Evolutionary conservation across 495 filamentous ascomycete species (phyloP), one percentile per base, ranked within the genome.

Genomic region (Neurospora sp.): DNA sequence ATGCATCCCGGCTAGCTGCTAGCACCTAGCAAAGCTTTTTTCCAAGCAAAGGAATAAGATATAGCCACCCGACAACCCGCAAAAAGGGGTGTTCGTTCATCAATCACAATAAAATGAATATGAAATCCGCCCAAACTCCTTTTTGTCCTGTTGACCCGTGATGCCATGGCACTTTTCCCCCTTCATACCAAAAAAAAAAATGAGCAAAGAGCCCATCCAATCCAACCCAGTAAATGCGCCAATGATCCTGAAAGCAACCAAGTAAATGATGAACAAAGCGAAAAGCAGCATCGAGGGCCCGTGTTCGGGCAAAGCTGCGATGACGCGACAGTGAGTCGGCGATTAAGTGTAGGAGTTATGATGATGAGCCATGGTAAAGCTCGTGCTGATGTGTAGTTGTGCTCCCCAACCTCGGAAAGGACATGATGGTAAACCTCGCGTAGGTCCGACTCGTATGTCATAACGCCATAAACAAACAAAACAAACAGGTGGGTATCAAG

Each of bases 401-500:
- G 42, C 42, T 46, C 42, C 42, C 18, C 18, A 46, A 4, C 39
- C 23, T 39, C 3, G 16, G 49, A 42, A 35, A 54, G 39, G 41
- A 40, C 23, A 70, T 39, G 70, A 31, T 37, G 54, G 31, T 12
- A 8, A 18, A 69, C 20, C 20, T 71, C 62, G 37, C 10, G 11
- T 23, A 11, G 35, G 37, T n/a, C 20, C 37, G 14, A 66, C 27
- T 66, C 12, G 14, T 27, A 27, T 69, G 60, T 14, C 44, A 20
- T n/a, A 20, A 71, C 20, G 39, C 69, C 72, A 71, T 73, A 71
- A 72, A 72, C 31, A 73, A 72, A 72, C 31, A 73, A 39, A 41
- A 71, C 31, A 71, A 72, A 71, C 69, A 73, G 72, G n/a, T 72
- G 72, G 72, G 72, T 73, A 73, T 73, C 72, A 73, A 73, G 38